These are phyloP conservation scores for Penicillium sp. DNA, from an alignment of 2,329 filamentous ascomycete species.

Conservation along the genomic window DNA sequence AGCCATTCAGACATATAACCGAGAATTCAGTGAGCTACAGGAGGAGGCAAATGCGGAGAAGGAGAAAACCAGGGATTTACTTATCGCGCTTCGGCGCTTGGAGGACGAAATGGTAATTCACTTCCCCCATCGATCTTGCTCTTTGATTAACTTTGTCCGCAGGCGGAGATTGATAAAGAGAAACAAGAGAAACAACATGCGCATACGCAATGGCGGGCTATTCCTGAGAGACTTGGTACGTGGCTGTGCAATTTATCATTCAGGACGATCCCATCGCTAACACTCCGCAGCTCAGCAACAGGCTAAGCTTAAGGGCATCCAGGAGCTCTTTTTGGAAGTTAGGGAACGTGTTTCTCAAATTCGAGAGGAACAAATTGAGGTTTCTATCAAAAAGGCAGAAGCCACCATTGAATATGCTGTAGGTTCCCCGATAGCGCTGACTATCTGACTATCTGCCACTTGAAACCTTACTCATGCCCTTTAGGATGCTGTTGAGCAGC, in stretches of 20 bases:
- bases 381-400: conserved; percentile 57
- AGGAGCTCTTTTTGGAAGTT: conserved; percentile 43
- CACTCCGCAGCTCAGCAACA: conserved; percentile 41
- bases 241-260: conserved; percentile 14
- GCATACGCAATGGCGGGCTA: conserved; percentile 60
- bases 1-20: conserved; percentile 45
- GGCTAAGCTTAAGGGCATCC: conserved; percentile 45
- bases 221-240: conserved; percentile 71
- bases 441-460: neutral
- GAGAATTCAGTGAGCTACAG: conserved; percentile 39
- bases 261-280: conserved; percentile 27
- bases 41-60: conserved; percentile 29
- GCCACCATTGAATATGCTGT: conserved; percentile 57
- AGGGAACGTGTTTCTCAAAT: conserved; percentile 52
- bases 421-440: conserved; percentile 20
- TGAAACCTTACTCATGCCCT: conserved; percentile 6
- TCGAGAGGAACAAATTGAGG: conserved; percentile 54
- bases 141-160: conserved; percentile 13
- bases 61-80: conserved; percentile 6
- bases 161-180: conserved; percentile 48
- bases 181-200: conserved; percentile 68
- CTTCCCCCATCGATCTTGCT: conserved; percentile 2
- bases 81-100: neutral
- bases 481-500: conserved; percentile 58
- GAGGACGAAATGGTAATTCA: conserved; percentile 30